Evolutionary conservation across 495 filamentous ascomycete genomes (phyloP).

Genomic region (Xylaria grammica): DNA sequence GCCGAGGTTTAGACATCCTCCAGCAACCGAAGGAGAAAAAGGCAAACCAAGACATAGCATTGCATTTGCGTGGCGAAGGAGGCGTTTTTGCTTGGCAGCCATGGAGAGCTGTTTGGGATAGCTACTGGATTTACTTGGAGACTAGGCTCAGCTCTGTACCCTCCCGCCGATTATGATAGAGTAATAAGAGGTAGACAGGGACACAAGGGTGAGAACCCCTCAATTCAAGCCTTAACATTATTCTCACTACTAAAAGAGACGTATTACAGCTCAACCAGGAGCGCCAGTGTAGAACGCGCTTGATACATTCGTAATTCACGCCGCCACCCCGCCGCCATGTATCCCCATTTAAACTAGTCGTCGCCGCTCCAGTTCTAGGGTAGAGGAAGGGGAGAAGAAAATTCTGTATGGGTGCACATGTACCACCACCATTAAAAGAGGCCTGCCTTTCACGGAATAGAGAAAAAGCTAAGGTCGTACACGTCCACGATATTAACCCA

Average conservation of each 20-base stretch:
- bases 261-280: not conserved
- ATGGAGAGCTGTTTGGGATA: constrained; percentile 17
- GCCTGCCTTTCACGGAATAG: not conserved
- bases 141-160: constrained; percentile 4
- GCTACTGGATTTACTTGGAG: constrained; percentile 16
- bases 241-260: not conserved
- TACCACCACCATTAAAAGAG: not conserved
- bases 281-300: too few species aligned
- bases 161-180: constrained; percentile 12
- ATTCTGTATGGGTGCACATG: not conserved
- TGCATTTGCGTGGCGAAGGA: constrained; percentile 38
- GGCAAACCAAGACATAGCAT: constrained; percentile 1
- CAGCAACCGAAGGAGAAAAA: not conserved
- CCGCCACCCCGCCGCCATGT: not conserved
- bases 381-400: not conserved
- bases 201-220: not conserved
- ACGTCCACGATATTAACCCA: not conserved
- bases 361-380: not conserved
- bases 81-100: constrained; percentile 31
- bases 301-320: not conserved
- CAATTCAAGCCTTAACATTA: not conserved
- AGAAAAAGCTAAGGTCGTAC: not conserved
- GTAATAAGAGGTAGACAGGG: constrained; percentile 14
- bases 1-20: constrained; percentile 21
- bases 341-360: not conserved